phyloP scores from a whole-genome alignment of 2,329 filamentous ascomycete species.

The Geosmithia morbida region DNA sequence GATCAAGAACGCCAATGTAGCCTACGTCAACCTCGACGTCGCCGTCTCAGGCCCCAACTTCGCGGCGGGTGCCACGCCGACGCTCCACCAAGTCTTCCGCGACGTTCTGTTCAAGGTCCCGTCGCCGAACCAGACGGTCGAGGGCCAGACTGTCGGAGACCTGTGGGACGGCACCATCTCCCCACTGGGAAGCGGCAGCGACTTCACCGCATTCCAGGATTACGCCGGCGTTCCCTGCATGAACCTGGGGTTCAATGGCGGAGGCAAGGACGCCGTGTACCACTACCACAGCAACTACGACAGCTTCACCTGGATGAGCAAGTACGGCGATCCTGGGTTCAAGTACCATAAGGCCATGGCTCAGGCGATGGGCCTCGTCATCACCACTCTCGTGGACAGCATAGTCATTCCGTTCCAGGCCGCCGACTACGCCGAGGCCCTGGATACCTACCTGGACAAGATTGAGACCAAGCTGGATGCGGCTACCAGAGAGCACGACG shows the following conservation, averaged over 20 bases:
- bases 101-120: slow-evolving; percentile 49
- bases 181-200: slow-evolving; percentile 59
- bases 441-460: slow-evolving; percentile 36
- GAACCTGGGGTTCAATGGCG: slow-evolving; percentile 43
- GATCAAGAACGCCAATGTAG: slow-evolving; percentile 58
- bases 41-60: slow-evolving; percentile 54
- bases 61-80: slow-evolving; percentile 50
- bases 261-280: slow-evolving; percentile 40
- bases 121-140: slow-evolving; percentile 65
- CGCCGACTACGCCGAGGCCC: slow-evolving; percentile 44
- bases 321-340: slow-evolving; percentile 57
- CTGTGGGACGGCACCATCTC: slow-evolving; percentile 46
- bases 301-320: slow-evolving; percentile 78
- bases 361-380: slow-evolving; percentile 47
- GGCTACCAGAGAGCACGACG: slow-evolving; percentile 5
- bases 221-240: slow-evolving; percentile 52
- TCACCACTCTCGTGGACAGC: slow-evolving; percentile 45
- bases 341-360: slow-evolving; percentile 53
- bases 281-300: slow-evolving; percentile 91
- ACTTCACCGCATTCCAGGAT: slow-evolving; percentile 65
- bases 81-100: slow-evolving; percentile 60
- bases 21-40: slow-evolving; percentile 78
- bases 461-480: slow-evolving; percentile 33
- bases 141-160: slow-evolving; percentile 55
- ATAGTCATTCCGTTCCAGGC: slow-evolving; percentile 51